Evolutionary conservation across 2,329 filamentous ascomycete genomes (phyloP).

Genomic region (Drechmeria coniospora): DNA sequence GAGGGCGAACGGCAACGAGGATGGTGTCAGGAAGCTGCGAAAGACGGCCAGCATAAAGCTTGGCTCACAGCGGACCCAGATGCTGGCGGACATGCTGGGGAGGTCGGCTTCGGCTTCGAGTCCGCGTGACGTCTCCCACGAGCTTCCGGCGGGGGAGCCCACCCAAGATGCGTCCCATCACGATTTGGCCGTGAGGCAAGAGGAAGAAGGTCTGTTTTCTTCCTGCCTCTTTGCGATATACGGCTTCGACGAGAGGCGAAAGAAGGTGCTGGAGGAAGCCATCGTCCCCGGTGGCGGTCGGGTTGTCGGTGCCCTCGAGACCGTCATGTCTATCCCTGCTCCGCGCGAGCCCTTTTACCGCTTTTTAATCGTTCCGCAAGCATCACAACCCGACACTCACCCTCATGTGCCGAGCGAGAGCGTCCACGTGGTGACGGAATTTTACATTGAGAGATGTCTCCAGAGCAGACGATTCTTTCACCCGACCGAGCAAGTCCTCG

Average conservation of each 20-base stretch:
- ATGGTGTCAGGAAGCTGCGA: constrained; percentile 65
- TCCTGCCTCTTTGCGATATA: constrained; percentile 42
- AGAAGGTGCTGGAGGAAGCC: constrained; percentile 30
- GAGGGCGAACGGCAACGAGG: constrained; percentile 27
- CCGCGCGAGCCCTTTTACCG: constrained; percentile 19
- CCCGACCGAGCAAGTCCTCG: constrained; percentile 55
- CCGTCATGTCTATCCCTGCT: constrained; percentile 17
- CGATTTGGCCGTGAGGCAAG: not conserved
- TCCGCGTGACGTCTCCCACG: constrained; percentile 17
- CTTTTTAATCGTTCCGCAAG: constrained; percentile 40
- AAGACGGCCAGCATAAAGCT: constrained; percentile 78
- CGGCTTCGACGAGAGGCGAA: constrained; percentile 40
- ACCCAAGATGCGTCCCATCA: not conserved
- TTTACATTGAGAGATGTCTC: constrained; percentile 84
- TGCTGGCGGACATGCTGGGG: constrained; percentile 85
- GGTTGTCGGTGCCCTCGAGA: constrained; percentile 26
- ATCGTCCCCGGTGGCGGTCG: constrained; percentile 32
- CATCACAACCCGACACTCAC: constrained; percentile 28
- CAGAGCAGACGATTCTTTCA: constrained; percentile 57
- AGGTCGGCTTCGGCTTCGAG: constrained; percentile 17
- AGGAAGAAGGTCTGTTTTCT: constrained; percentile 31
- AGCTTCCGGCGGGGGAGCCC: constrained; percentile 5
- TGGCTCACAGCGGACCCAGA: constrained; percentile 58
- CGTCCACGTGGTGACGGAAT: constrained; percentile 58
- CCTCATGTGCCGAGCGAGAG: constrained; percentile 20